These are phyloP conservation scores for Immersiporthe knoxdaviesiana DNA, from an alignment of 2,329 filamentous ascomycete genomes.

Conservation along the genomic window DNA sequence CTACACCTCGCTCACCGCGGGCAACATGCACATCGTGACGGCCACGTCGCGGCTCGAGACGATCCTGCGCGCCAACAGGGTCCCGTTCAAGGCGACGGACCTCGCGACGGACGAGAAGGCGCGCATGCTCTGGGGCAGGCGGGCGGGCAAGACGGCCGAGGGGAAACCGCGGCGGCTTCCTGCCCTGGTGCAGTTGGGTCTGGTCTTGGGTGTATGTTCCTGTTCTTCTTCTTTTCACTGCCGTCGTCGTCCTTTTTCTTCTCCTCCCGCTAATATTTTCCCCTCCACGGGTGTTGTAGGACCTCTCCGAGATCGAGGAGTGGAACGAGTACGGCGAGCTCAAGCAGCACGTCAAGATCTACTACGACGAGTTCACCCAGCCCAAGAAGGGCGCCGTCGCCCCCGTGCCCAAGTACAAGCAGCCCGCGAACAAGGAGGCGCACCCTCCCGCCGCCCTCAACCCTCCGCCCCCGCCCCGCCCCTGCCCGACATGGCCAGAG, in stretches of 20 bases:
- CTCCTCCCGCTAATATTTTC: not conserved
- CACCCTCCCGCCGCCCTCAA: constrained; percentile 33
- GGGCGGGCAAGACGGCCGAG: constrained; percentile 70
- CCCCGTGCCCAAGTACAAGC: constrained; percentile 42
- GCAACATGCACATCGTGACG: constrained; percentile 94
- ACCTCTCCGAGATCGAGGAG: constrained; percentile 92
- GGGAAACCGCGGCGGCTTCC: constrained; percentile 78
- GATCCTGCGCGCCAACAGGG: constrained; percentile 90
- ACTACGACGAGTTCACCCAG: constrained; percentile 65
- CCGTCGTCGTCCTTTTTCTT: constrained; percentile 4
- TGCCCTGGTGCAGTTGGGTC: constrained; percentile 82
- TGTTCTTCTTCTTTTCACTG: no score
- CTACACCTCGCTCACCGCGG: constrained; percentile 93
- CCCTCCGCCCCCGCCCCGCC: constrained; percentile 34
- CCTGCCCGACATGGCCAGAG: constrained; percentile 29
- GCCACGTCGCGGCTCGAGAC: constrained; percentile 95
- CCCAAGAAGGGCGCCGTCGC: constrained; percentile 58
- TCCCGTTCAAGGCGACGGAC: constrained; percentile 92
- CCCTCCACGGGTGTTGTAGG: constrained; percentile 54
- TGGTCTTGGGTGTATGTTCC: constrained; percentile 77
- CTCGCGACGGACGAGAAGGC: constrained; percentile 88
- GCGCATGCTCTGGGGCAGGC: constrained; percentile 83
- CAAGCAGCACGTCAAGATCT: constrained; percentile 77
- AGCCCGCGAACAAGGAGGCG: constrained; percentile 42
- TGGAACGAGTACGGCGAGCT: constrained; percentile 99